Evolutionary conservation across 78 protist species (phyloP), one percentile per base, ranked within the genome.

Genomic region (Tieghemostelium lacteum): DNA sequence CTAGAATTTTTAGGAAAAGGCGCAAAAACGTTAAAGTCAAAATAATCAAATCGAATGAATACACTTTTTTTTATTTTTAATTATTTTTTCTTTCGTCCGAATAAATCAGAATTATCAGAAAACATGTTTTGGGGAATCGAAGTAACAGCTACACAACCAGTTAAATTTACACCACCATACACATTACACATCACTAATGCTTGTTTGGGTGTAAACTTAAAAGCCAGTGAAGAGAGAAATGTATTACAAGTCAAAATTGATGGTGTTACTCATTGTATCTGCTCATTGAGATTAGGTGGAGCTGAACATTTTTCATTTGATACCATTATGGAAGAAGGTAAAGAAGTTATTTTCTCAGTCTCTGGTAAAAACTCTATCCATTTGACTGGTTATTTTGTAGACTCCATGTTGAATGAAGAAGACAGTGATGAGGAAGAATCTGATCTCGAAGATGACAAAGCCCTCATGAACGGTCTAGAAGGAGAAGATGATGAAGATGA

Each of bases 381-480:
- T 74, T 34, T 88, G 26, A 60, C 88, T 55, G 94, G 94, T 69
- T 88, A 69, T 64, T 75, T 78, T 54, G 88, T 75, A 20, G 86
- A 88, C 36, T 45, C 52, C 24, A 40, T 45, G 72, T 64, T 66
- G 20, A 80, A 70, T 67, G 94, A 69, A 37, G 69, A 42, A 0
- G 75, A 75, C 1, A 72, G 70, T 16, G 86, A 74, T 0, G 74
- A 66, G 3, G 85, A 73, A 50, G 76, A 73, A 29, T 37, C 49
- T 17, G 89, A 42, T 0, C 45, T 26, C 28, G 58, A 72, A 52
- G 58, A 16, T 3, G 7, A 3, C 8, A 45, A 45, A 22, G 33
- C 76, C 17, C 10, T n/a, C 3, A n/a, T n/a, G n/a, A n/a, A n/a
- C n/a, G 52, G 52, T 45, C 52, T 45, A 14, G 52, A 45, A 6